A percentile compares a stretch with the other conserved stretches of the same genome.
Conservation (phyloP, 495 filamentous ascomycete genomes). For the Penicillium roqueforti region DNA sequence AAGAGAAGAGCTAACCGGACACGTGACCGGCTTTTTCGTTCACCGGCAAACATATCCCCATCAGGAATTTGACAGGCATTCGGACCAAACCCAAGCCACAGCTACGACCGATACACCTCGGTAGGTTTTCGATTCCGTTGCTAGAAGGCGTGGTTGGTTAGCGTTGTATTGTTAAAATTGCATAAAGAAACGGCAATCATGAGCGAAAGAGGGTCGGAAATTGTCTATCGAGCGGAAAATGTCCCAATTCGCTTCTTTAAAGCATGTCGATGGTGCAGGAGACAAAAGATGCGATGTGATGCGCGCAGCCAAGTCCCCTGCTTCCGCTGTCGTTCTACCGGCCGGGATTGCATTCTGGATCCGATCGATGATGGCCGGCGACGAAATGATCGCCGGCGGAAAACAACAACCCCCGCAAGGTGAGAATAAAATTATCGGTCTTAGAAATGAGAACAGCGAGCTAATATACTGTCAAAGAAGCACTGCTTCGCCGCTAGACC, state of each 20-base stretch:
- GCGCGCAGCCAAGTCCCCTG: slow-evolving; percentile 41
- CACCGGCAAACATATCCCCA: not conserved
- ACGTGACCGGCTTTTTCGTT: not conserved
- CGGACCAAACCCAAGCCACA: not conserved
- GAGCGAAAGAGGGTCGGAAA: slow-evolving; percentile 33
- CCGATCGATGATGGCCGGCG: slow-evolving; percentile 32
- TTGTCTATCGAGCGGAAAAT: slow-evolving; percentile 35
- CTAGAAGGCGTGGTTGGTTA: not conserved
- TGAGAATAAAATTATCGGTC: slow-evolving; percentile 2
- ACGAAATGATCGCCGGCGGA: slow-evolving; percentile 27
- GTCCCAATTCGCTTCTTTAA: slow-evolving; percentile 38
- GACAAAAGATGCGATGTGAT: slow-evolving; percentile 45
- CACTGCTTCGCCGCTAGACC: slow-evolving; percentile 26
- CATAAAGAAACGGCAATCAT: not conserved
- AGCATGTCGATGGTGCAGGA: slow-evolving; percentile 40
- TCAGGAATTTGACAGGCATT: not conserved
- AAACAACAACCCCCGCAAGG: slow-evolving; percentile 25
- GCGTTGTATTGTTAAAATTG: not conserved
- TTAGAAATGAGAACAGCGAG: not conserved
- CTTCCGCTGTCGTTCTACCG: slow-evolving; percentile 36
- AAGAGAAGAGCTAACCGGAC: not conserved
- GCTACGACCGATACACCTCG: not conserved
- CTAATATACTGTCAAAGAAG: slow-evolving; percentile 18
- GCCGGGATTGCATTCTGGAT: slow-evolving; percentile 40
- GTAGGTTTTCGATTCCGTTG: not conserved